Conservation (phyloP, 176 grass and related monocot genomes). For the Carex pumila region DNA sequence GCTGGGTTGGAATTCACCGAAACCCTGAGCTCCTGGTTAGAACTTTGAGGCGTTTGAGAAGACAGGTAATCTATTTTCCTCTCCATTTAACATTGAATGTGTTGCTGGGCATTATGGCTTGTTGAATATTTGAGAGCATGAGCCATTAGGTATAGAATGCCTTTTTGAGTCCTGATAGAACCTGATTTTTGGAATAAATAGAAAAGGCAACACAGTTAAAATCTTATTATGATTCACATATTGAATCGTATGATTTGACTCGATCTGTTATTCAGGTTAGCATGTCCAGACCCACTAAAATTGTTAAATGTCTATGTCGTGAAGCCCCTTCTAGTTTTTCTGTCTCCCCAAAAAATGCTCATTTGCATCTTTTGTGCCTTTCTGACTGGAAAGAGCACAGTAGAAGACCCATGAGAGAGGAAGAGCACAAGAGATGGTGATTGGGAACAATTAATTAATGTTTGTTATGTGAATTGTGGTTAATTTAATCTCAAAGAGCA, state of each 20-base stretch:
- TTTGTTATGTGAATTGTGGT: not conserved
- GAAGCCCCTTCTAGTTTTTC: not conserved
- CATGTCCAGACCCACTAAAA: not conserved
- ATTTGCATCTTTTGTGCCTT: not conserved
- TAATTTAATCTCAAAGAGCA: not conserved
- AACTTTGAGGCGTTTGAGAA: slow-evolving; percentile 74
- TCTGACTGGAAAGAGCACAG: not conserved
- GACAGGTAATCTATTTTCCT: slow-evolving; percentile 48
- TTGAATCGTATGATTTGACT: not conserved
- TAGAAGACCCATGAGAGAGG: not conserved
- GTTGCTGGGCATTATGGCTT: not conserved
- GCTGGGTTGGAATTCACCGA: slow-evolving; percentile 94
- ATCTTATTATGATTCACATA: not conserved
- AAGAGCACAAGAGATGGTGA: not conserved
- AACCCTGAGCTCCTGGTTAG: slow-evolving; percentile 81
- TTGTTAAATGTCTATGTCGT: not conserved
- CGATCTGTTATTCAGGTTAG: not conserved
- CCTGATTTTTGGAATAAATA: not conserved
- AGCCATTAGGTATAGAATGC: not conserved
- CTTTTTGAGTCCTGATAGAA: not conserved
- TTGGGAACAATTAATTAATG: not conserved
- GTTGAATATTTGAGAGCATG: not conserved
- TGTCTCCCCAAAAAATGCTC: not conserved
- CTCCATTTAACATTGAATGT: not conserved
- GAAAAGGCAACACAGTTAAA: not conserved